Evolutionary conservation across 495 filamentous ascomycete species (phyloP).

Genomic region (Letharia lupina): DNA sequence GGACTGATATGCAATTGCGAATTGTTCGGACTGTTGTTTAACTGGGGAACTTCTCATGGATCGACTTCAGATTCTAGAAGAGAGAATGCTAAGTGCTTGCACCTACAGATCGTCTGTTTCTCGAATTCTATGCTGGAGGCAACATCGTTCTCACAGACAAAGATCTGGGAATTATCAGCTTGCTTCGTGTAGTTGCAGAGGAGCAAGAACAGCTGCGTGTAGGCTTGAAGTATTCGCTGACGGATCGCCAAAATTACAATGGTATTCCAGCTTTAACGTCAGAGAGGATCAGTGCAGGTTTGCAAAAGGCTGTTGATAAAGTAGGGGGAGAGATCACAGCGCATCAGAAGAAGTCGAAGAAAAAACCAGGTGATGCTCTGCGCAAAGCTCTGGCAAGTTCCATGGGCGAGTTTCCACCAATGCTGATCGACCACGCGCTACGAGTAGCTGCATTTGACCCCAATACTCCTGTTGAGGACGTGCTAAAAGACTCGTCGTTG

Average conservation of each 20-base stretch:
- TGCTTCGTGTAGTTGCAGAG: conserved; percentile 75
- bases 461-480: conserved; percentile 52
- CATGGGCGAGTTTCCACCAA: conserved; percentile 78
- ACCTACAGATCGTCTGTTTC: conserved; percentile 53
- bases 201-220: conserved; percentile 63
- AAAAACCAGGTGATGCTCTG: conserved; percentile 62
- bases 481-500: conserved; percentile 56
- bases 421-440: conserved; percentile 81
- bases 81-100: not conserved
- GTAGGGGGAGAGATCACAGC: conserved; percentile 40
- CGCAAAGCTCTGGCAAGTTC: conserved; percentile 70
- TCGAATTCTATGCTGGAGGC: conserved; percentile 95
- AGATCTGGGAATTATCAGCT: conserved; percentile 65
- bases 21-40: not conserved
- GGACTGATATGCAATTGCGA: not conserved
- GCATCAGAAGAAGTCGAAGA: conserved; percentile 69
- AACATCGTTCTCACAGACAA: conserved; percentile 88
- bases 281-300: conserved; percentile 57
- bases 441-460: conserved; percentile 58
- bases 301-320: conserved; percentile 55
- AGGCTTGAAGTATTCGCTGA: conserved; percentile 69
- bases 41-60: not conserved
- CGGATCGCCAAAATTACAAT: conserved; percentile 70
- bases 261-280: conserved; percentile 67
- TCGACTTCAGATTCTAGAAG: not conserved